phyloP scores from a whole-genome alignment of 2,329 filamentous ascomycete genomes.

The Colletotrichum brevisporum region DNA sequence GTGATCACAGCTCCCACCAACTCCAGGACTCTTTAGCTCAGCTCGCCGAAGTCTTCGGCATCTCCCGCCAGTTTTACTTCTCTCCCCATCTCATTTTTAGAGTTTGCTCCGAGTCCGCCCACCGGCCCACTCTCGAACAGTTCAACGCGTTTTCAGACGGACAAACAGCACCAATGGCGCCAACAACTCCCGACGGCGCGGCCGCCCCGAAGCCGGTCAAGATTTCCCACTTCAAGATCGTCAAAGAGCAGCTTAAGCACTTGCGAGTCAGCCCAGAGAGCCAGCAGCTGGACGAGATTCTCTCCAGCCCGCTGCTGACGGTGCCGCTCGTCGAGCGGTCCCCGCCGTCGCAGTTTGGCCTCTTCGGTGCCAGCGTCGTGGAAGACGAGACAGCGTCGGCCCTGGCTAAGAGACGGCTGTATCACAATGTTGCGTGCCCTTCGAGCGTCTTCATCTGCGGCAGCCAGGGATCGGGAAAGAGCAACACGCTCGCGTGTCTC shows the following conservation, averaged over 20 bases:
- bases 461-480: slow-evolving; percentile 75
- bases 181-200: no score
- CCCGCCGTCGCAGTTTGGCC: slow-evolving; percentile 27
- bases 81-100: no score
- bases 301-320: slow-evolving; percentile 33
- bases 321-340: neutral
- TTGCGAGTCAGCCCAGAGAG: neutral
- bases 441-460: slow-evolving; percentile 76
- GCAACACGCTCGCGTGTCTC: slow-evolving; percentile 70
- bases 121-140: no score
- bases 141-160: no score
- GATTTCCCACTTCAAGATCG: neutral
- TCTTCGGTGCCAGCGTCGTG: slow-evolving; percentile 44
- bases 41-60: no score
- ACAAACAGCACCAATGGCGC: no score
- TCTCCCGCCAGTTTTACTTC: no score
- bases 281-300: slow-evolving; percentile 24
- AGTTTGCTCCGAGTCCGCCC: no score
- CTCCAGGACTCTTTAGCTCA: no score
- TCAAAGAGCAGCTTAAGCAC: slow-evolving; percentile 1
- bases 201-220: neutral
- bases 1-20: no score
- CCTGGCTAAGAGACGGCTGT: slow-evolving; percentile 48
- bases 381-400: slow-evolving; percentile 18
- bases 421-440: slow-evolving; percentile 63